These are phyloP conservation scores for Thoreauomyces humboldtii DNA, from an alignment of 192 early-diverging fungal species.

Conservation along the genomic window DNA sequence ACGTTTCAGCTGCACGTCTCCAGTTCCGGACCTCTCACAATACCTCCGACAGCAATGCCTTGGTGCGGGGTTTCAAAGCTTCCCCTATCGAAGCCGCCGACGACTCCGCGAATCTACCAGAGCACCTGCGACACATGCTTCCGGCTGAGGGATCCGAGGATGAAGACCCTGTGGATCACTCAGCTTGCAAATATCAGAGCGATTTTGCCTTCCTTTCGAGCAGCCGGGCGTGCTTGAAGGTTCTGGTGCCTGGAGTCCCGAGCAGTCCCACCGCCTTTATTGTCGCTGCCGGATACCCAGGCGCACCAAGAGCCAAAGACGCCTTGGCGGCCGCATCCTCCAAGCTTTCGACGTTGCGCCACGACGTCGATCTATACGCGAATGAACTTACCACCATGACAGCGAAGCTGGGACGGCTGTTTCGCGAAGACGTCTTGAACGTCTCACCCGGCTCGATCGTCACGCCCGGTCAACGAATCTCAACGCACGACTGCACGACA, in stretches of 20 bases:
- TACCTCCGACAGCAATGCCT: neutral
- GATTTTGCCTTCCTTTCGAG: neutral
- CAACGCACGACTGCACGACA: slow-evolving; percentile 6
- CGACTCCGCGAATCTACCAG: neutral
- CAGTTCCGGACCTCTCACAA: slow-evolving; percentile 1
- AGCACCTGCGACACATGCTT: neutral
- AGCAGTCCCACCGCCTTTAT: neutral
- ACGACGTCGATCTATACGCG: neutral
- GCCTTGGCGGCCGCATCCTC: neutral
- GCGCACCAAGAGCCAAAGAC: neutral
- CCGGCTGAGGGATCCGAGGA: neutral
- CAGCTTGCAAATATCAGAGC: neutral
- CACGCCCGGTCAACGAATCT: neutral
- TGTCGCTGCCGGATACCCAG: slow-evolving; percentile 2
- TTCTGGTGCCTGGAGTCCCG: neutral
- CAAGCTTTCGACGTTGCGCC: neutral
- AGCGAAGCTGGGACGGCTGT: neutral
- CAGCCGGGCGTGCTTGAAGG: neutral
- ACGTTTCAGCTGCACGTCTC: neutral
- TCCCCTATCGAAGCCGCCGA: neutral
- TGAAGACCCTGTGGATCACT: neutral
- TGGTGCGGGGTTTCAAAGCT: neutral
- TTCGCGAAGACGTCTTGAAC: slow-evolving; percentile 3
- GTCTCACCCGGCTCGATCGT: neutral
- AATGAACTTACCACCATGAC: neutral